These are phyloP conservation scores for Alternaria triticimaculans DNA, from an alignment of 2,329 filamentous ascomycete species.

Conservation along the genomic window DNA sequence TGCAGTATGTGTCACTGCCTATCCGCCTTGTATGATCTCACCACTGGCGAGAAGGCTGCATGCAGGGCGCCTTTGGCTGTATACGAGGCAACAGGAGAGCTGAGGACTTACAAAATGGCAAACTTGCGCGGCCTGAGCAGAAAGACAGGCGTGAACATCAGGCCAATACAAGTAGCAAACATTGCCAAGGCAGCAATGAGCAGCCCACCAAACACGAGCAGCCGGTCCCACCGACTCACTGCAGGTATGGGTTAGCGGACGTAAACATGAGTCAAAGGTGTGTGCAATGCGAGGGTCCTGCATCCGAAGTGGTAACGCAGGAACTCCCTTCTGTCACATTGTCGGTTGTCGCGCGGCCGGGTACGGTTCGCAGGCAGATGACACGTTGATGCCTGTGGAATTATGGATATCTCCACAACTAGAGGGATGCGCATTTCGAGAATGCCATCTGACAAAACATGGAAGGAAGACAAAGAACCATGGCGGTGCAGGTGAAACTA, in stretches of 20 bases:
- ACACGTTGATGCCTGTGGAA: conserved; percentile 21
- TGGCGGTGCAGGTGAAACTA: conserved; percentile 36
- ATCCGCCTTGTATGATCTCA: conserved; percentile 29
- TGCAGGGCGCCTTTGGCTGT: conserved; percentile 25
- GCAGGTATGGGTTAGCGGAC: conserved; percentile 43
- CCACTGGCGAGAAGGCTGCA: conserved; percentile 20
- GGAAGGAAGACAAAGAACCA: conserved; percentile 16
- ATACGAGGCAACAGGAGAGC: conserved; percentile 20
- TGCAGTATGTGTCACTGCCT: conserved; percentile 35
- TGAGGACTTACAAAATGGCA: conserved; percentile 85
- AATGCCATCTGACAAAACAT: conserved; percentile 28
- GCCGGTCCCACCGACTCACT: conserved; percentile 98
- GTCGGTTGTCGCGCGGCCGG: conserved; percentile 28
- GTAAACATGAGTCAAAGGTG: conserved; percentile 29
- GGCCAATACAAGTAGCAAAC: conserved; percentile 90
- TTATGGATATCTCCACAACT: conserved; percentile 7
- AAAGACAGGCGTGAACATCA: conserved; percentile 77
- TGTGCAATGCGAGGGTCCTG: conserved; percentile 47
- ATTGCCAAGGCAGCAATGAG: conserved; percentile 69
- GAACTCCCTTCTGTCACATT: conserved; percentile 50
- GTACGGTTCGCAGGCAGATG: conserved; percentile 38
- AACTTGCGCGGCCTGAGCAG: conserved; percentile 88
- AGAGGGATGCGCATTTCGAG: conserved; percentile 22
- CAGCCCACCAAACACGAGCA: conserved; percentile 77
- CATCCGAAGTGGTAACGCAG: conserved; percentile 50